These are phyloP conservation scores for Boeremia lycopersici DNA, from an alignment of 2,329 filamentous ascomycete species.

Conservation along the genomic window DNA sequence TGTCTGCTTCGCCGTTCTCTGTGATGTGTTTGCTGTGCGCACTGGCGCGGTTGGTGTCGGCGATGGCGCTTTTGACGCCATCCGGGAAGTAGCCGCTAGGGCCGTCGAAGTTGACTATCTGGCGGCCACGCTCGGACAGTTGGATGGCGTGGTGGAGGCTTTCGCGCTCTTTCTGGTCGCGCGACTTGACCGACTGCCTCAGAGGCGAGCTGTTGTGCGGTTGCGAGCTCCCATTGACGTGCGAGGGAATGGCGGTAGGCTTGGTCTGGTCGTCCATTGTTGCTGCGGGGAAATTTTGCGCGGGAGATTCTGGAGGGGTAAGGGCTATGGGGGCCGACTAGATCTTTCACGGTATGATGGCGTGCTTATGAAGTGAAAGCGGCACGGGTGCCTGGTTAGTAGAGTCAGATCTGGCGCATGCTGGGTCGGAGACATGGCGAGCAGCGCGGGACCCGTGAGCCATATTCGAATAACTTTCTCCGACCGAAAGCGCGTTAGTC, in stretches of 20 bases:
- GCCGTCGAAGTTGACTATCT: slow-evolving; percentile 53
- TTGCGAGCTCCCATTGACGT: slow-evolving; percentile 56
- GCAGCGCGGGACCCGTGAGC: slow-evolving; percentile 20
- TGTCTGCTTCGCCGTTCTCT: slow-evolving; percentile 42
- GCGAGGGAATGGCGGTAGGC: slow-evolving; percentile 61
- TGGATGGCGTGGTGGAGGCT: slow-evolving; percentile 64
- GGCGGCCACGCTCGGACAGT: slow-evolving; percentile 59
- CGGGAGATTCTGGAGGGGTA: slow-evolving; percentile 6
- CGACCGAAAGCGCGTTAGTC: slow-evolving; percentile 20
- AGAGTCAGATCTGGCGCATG: slow-evolving; percentile 27
- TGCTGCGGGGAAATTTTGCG: slow-evolving; percentile 21
- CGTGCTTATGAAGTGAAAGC: slow-evolving; percentile 14
- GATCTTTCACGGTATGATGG: slow-evolving; percentile 1
- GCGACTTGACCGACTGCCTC: slow-evolving; percentile 53
- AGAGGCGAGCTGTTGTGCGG: slow-evolving; percentile 54
- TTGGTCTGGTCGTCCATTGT: slow-evolving; percentile 42
- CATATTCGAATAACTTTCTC: slow-evolving; percentile 30
- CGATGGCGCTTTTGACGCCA: slow-evolving; percentile 15
- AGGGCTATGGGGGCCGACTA: neutral
- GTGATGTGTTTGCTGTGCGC: slow-evolving; percentile 25
- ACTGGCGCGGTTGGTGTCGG: slow-evolving; percentile 21
- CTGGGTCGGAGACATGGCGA: slow-evolving; percentile 10
- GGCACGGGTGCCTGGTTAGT: slow-evolving; percentile 20
- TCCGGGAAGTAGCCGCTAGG: slow-evolving; percentile 41
- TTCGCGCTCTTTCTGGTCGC: slow-evolving; percentile 60